phyloP scores from a whole-genome alignment of 139 green algal species.

The Chlamydomonas urium region DNA sequence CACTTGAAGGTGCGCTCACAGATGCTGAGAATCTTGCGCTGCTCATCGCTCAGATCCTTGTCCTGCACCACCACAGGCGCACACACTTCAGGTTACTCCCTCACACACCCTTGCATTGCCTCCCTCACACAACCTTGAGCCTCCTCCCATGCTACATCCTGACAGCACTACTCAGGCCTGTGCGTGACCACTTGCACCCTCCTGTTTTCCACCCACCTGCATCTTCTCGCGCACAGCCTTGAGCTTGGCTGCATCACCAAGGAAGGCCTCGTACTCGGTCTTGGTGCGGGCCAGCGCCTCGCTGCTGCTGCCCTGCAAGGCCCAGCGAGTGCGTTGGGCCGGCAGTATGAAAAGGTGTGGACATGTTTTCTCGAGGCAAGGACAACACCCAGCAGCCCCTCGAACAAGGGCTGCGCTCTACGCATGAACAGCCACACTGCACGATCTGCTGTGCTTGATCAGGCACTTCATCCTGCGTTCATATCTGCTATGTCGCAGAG shows the following conservation, averaged over 20 bases:
- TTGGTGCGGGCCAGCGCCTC: constrained; percentile 62
- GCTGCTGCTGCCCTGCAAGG: constrained; percentile 25
- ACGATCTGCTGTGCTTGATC: background rate
- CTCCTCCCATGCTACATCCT: too few species aligned
- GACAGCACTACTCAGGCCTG: too few species aligned
- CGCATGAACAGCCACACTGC: background rate
- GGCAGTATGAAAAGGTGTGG: background rate
- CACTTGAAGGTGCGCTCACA: constrained; percentile 67
- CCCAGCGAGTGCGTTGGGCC: background rate
- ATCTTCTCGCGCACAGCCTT: constrained; percentile 34
- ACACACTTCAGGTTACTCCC: too few species aligned
- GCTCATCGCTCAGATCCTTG: constrained; percentile 26
- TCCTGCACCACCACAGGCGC: constrained; percentile 11
- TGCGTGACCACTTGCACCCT: too few species aligned
- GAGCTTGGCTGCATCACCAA: constrained; percentile 48
- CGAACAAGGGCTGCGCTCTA: background rate
- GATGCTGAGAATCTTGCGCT: constrained; percentile 51
- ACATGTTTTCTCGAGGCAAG: background rate
- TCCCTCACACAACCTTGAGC: too few species aligned
- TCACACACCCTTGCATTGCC: too few species aligned
- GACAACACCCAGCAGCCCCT: background rate
- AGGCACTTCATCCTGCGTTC: background rate
- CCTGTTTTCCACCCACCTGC: constrained; percentile 4
- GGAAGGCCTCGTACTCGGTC: constrained; percentile 62
- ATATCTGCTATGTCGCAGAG: background rate